Conservation (phyloP, 345 rosid species). For the Eucalyptus pauciflora region DNA sequence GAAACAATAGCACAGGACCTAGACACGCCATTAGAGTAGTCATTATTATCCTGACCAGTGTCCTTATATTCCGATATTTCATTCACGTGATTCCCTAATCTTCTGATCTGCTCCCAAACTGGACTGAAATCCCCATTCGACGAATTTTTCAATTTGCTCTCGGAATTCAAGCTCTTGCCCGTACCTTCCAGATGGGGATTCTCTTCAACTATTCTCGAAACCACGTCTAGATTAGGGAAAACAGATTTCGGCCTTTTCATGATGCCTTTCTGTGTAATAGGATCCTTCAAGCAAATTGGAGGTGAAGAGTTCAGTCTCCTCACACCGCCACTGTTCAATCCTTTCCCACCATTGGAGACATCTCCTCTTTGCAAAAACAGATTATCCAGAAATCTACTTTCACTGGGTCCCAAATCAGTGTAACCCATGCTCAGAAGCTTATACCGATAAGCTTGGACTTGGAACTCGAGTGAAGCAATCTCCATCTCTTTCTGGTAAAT, state of each 20-base stretch:
- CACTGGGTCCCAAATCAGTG: constrained; percentile 33
- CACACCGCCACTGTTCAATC: not conserved
- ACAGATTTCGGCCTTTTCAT: not conserved
- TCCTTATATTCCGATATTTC: constrained; percentile 31
- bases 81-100: constrained; percentile 34
- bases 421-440: constrained; percentile 65
- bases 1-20: constrained; percentile 16
- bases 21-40: not conserved
- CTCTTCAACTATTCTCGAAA: not conserved
- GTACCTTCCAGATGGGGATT: not conserved
- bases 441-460: constrained; percentile 65
- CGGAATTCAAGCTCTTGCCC: constrained; percentile 14
- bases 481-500: constrained; percentile 78
- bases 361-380: constrained; percentile 23
- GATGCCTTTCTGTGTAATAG: not conserved
- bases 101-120: constrained; percentile 51
- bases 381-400: constrained; percentile 32
- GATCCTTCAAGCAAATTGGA: constrained; percentile 3
- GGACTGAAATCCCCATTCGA: constrained; percentile 22
- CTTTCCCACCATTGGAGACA: constrained; percentile 5
- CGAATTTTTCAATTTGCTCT: constrained; percentile 4
- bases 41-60: not conserved
- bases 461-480: constrained; percentile 75
- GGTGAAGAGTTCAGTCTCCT: constrained; percentile 36
- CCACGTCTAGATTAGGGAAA: not conserved